Evolutionary conservation across 2,329 filamentous ascomycete species (phyloP).

Genomic region (Sphaerulina vaccinii): DNA sequence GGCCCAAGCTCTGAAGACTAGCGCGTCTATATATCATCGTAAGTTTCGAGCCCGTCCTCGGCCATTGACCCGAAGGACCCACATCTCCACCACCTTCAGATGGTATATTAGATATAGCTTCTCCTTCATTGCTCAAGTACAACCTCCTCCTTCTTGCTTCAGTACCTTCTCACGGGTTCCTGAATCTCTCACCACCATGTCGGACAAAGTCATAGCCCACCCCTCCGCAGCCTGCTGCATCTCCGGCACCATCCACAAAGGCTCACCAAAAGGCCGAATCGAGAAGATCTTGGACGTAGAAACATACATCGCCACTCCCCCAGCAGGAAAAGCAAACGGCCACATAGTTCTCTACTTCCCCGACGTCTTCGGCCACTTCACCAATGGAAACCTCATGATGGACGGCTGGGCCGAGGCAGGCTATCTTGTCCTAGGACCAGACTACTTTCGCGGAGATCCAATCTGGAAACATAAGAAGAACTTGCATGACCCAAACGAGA

Average conservation of each 20-base stretch:
- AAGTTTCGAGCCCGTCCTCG: no score
- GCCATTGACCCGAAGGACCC: no score
- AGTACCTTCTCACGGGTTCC: no score
- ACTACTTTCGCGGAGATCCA: conserved; percentile 27
- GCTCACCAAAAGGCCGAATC: conserved; percentile 19
- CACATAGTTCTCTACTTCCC: conserved; percentile 27
- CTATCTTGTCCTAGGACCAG: conserved; percentile 19
- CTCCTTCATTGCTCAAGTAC: no score
- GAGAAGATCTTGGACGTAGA: conserved; percentile 18
- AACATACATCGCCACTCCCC: conserved; percentile 23
- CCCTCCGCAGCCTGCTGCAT: conserved; percentile 21
- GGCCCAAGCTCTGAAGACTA: no score
- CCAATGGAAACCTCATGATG: conserved; percentile 24
- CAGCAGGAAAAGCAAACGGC: conserved; percentile 20
- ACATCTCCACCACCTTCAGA: no score
- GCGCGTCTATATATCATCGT: no score
- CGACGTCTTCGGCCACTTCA: conserved; percentile 26
- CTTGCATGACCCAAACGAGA: conserved; percentile 8
- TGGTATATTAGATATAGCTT: no score
- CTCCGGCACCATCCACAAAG: conserved; percentile 20
- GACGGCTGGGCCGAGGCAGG: conserved; percentile 26
- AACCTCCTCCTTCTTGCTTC: no score
- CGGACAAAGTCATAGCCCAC: conserved; percentile 14
- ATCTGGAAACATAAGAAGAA: conserved; percentile 20
- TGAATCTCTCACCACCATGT: no score